phyloP scores from a whole-genome alignment of 208 protist species.

The Angomonas deanei region DNA sequence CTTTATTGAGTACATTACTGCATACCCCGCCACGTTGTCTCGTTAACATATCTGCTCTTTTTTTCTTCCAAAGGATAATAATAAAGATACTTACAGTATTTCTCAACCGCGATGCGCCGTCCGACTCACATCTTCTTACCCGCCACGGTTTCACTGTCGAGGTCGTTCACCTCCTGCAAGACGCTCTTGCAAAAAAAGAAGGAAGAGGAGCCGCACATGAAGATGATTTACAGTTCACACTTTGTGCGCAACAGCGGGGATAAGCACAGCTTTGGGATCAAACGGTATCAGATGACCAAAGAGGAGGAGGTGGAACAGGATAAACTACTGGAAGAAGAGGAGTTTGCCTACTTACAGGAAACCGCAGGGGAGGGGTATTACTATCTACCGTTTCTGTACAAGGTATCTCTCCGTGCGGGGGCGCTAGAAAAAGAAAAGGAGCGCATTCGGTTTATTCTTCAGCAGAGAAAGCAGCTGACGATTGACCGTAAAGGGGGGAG shows the following conservation, averaged over 20 bases:
- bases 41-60: neutral
- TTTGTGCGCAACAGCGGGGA: neutral
- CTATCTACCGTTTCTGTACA: neutral
- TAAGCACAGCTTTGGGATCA: constrained; percentile 1
- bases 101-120: too few species aligned
- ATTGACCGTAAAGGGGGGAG: constrained; percentile 35
- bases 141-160: too few species aligned
- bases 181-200: too few species aligned
- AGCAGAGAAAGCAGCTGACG: constrained; percentile 52
- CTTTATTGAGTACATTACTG: too few species aligned
- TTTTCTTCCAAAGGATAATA: neutral
- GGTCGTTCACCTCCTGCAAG: too few species aligned
- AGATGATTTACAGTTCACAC: neutral
- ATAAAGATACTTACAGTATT: neutral
- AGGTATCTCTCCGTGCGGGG: neutral
- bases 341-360: constrained; percentile 56
- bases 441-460: constrained; percentile 50
- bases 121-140: too few species aligned
- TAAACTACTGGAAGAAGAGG: constrained; percentile 65
- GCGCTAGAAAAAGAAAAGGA: neutral
- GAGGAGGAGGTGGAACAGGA: constrained; percentile 41
- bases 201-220: neutral
- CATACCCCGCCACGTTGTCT: too few species aligned
- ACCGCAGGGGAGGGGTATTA: constrained; percentile 8
- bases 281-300: neutral